Evolutionary conservation across 345 rosid genomes (phyloP), one percentile per base, ranked within the genome.

Genomic region (Bruguiera parviflora): DNA sequence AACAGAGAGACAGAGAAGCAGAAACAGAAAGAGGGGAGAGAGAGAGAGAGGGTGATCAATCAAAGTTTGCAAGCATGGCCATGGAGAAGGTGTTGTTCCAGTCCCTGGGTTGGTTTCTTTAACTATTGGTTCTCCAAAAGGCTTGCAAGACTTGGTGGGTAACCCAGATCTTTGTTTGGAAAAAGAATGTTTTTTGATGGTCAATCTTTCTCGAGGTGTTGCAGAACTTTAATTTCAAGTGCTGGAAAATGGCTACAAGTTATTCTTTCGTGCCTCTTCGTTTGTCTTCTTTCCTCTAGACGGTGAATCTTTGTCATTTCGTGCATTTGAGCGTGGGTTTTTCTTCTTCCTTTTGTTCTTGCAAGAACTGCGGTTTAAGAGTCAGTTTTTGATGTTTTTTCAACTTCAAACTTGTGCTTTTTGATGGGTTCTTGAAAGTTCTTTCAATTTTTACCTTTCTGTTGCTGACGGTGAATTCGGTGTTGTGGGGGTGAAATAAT

Each of bases 131-230:
- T 67, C 69, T 66, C 60, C 72, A 62, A 43, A 43, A 71, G n/a
- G 73, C 57, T 60, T 77, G 62, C 57, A 35, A 53, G 55, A 63
- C 63, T 76, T 75, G 75, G 71, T 73, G 75, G 79, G 89, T 76
- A 73, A 68, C 52, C 11, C 60, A 53, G 28, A 56, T 10, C 37
- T 56, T 47, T 46, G 72, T 51, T 67, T 73, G 33, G 65, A 27
- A 55, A 0, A 2, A 21, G 15, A 60, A 46, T 28, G 19, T 13
- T 22, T 21, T 63, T 46, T 7, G 9, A 22, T 56, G 62, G 52
- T 58, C 21, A 37, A 24, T 77, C 56, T 70, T 51, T 25, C 43
- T 71, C 53, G 22, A 68, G 63, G 35, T 57, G 75, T 29, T 58
- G 27, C 11, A 24, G 39, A 57, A 39, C 61, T 49, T 9, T n/a